These are phyloP conservation scores for Solanum paucissectum DNA, from an alignment of 257 asterid species.

Conservation along the genomic window DNA sequence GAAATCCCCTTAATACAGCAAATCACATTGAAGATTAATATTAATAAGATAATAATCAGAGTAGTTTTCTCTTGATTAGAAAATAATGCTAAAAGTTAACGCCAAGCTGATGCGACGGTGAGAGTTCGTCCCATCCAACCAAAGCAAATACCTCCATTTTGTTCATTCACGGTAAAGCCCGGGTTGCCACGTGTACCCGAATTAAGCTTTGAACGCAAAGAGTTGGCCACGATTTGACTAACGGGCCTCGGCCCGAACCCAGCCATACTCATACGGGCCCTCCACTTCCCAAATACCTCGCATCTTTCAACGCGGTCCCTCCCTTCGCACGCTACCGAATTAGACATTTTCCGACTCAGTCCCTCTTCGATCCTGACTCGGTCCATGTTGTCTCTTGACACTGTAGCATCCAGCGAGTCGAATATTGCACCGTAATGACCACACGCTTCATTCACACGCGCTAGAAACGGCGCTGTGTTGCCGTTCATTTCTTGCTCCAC, in stretches of 20 bases:
- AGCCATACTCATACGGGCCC: slow-evolving; percentile 81
- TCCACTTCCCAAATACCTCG: slow-evolving; percentile 85
- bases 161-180: slow-evolving; percentile 62
- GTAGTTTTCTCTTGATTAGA: not conserved
- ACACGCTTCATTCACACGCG: slow-evolving; percentile 60
- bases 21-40: not conserved
- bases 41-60: not conserved
- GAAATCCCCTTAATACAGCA: not conserved
- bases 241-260: slow-evolving; percentile 44
- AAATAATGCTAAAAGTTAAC: slow-evolving; percentile 20
- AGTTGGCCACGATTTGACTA: slow-evolving; percentile 45
- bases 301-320: slow-evolving; percentile 81
- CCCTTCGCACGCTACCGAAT: slow-evolving; percentile 95
- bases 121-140: slow-evolving; percentile 90
- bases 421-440: slow-evolving; percentile 52
- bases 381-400: slow-evolving; percentile 25
- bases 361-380: slow-evolving; percentile 68
- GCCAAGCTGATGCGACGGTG: slow-evolving; percentile 86
- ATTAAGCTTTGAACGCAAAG: slow-evolving; percentile 43
- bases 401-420: slow-evolving; percentile 61
- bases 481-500: slow-evolving; percentile 77
- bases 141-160: slow-evolving; percentile 61
- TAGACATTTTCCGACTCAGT: slow-evolving; percentile 52
- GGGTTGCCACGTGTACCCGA: slow-evolving; percentile 78
- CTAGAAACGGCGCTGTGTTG: slow-evolving; percentile 54